A percentile compares a stretch with the other conserved stretches of the same genome.
phyloP scores from a whole-genome alignment of 495 filamentous ascomycete species.

The Xylaria flabelliformis region DNA sequence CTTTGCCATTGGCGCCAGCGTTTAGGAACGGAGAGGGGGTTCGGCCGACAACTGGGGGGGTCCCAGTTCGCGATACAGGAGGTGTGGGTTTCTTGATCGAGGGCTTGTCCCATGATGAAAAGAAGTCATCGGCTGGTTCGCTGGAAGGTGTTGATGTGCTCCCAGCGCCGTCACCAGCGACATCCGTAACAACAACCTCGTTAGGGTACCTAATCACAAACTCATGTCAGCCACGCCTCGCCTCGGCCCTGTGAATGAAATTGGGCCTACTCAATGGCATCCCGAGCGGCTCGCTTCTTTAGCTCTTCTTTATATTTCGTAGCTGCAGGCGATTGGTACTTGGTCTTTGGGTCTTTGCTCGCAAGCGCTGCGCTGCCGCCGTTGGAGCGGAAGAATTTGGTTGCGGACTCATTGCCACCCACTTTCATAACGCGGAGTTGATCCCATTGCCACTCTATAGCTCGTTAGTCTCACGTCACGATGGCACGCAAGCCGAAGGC shows the following conservation, averaged over 20 bases:
- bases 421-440: constrained; percentile 98
- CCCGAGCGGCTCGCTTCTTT: constrained; percentile 77
- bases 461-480: constrained; percentile 23
- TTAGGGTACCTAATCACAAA: constrained; percentile 70
- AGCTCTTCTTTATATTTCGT: constrained; percentile 97
- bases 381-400: constrained; percentile 95
- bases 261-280: constrained; percentile 73
- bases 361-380: constrained; percentile 91
- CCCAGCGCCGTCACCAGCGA: constrained; percentile 63
- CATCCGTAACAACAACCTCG: constrained; percentile 85
- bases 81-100: constrained; percentile 96
- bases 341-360: constrained; percentile 94
- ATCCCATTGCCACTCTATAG: constrained; percentile 97
- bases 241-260: background rate
- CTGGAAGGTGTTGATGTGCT: constrained; percentile 73
- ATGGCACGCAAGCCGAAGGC: constrained; percentile 4
- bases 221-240: constrained; percentile 29
- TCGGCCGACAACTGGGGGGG: constrained; percentile 82
- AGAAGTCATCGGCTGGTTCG: constrained; percentile 91
- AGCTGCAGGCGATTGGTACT: constrained; percentile 89
- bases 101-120: constrained; percentile 98
- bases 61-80: constrained; percentile 88
- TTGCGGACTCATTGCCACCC: constrained; percentile 96
- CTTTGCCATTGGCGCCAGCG: constrained; percentile 71
- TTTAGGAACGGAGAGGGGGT: constrained; percentile 89